Evolutionary conservation across 2,329 filamentous ascomycete species (phyloP), one percentile per base, ranked within the genome.

Genomic region (Alternaria sp.): DNA sequence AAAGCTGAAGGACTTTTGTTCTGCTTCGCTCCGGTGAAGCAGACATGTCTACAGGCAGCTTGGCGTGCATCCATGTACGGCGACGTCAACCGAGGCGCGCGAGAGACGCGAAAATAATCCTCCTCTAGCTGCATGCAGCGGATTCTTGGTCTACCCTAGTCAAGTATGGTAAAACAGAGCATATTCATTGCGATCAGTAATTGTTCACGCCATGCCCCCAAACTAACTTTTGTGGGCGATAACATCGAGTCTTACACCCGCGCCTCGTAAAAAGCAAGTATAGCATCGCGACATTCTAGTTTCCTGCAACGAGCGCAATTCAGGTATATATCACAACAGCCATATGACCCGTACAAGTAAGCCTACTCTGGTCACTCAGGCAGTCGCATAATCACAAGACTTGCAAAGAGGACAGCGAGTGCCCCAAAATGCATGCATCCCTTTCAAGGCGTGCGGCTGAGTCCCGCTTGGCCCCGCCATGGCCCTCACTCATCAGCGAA

Each of bases 21-120:
- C 51, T 55, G 41, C 30, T 39, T 39, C 49, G 46, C 54, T 60
- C 62, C 62, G 64, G 62, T 66, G 48, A 66, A 61, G 57, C 57
- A 57, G 59, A 57, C 51, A 51, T 44, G 30, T 47, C 48, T 38
- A 24, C 51, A 54, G 22, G n/a, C 18, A 38, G 53, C 57, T 61
- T 62, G 57, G 59, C 57, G 44, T 53, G 54, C 49, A 43, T 57
- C 16, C 36, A 51, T 57, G 54, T 54, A 46, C 53, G 34, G 44
- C 55, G 39, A 61, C 58, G 51, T 56, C 61, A 64, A 44, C 34
- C 58, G 41, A 56, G 41, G 47, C 57, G 57, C 53, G 58, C 34
- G 53, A 46, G 48, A 28, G 36, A 56, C 52, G 47, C 57, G 51
- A 63, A 48, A 47, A 26, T 44, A 30, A 56, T 20, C 41, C 39